These are phyloP conservation scores for Discostella stelligeroides DNA, from an alignment of 108 stramenopile genomes.

Conservation along the genomic window DNA sequence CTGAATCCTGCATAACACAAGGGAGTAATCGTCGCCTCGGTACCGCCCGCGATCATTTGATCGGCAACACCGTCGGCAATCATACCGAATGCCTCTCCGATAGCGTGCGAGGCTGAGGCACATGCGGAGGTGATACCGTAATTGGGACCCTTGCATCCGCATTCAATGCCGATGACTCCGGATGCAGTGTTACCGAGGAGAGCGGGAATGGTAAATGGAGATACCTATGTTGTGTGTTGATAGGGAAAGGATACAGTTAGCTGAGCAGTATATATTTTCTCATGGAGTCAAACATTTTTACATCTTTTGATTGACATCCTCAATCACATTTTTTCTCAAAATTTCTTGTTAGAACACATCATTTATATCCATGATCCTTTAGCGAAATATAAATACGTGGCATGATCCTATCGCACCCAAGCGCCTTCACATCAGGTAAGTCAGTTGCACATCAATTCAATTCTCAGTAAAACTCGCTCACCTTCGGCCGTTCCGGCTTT, in stretches of 20 bases:
- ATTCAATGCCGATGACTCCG: conserved; percentile 94
- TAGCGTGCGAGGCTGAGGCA: conserved; percentile 90
- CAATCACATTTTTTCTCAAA: not conserved
- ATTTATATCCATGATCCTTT: no score
- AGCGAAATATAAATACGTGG: no score
- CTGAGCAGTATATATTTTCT: not conserved
- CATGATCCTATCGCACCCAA: no score
- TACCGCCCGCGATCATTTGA: conserved; percentile 92
- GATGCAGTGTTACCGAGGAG: conserved; percentile 92
- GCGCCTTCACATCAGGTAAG: no score
- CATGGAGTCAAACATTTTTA: no score
- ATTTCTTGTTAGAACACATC: no score
- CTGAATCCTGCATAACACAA: conserved; percentile 91
- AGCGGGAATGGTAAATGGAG: conserved; percentile 95
- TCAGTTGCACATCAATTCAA: no score
- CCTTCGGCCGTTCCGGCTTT: conserved; percentile 87
- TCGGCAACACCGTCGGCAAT: conserved; percentile 88
- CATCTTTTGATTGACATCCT: no score
- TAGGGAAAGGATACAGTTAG: not conserved
- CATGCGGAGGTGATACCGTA: conserved; percentile 94
- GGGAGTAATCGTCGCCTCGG: conserved; percentile 94
- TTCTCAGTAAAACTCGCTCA: conserved; percentile 35
- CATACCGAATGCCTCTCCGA: conserved; percentile 92
- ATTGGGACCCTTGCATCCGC: conserved; percentile 91
- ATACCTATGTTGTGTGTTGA: conserved; percentile 54